phyloP scores from a whole-genome alignment of 1,139 yeast genomes.

The Candida tetrigidarum region DNA sequence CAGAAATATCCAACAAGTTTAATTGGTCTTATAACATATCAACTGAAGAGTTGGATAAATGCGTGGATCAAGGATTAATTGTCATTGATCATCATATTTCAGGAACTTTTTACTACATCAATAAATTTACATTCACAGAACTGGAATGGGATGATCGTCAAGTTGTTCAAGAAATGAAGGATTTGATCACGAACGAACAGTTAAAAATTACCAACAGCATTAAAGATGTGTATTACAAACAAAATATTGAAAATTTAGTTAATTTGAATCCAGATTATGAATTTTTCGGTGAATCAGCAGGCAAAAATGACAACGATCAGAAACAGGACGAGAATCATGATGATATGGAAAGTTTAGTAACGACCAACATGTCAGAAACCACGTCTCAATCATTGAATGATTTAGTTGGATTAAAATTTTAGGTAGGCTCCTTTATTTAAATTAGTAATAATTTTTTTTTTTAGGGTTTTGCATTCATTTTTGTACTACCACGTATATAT shows the following conservation, averaged over 20 bases:
- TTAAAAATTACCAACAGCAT: slow-evolving; percentile 20
- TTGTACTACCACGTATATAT: background rate
- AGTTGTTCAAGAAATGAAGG: slow-evolving; percentile 18
- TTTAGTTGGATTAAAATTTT: slow-evolving; percentile 17
- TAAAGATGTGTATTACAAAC: slow-evolving; percentile 18
- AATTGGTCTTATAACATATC: slow-evolving; percentile 74
- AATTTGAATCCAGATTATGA: slow-evolving; percentile 23
- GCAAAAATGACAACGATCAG: slow-evolving; percentile 13
- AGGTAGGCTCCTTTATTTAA: too few relatives aligned
- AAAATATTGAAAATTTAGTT: slow-evolving; percentile 22
- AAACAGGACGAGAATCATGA: slow-evolving; percentile 1
- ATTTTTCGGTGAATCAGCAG: slow-evolving; percentile 21
- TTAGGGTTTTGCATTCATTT: slow-evolving; percentile 1
- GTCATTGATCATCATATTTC: slow-evolving; percentile 70
- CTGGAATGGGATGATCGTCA: slow-evolving; percentile 18
- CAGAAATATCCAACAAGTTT: slow-evolving; percentile 42
- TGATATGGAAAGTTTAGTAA: slow-evolving; percentile 10
- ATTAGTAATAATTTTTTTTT: background rate
- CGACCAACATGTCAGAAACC: slow-evolving; percentile 7
- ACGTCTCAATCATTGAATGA: slow-evolving; percentile 15
- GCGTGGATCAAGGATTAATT: slow-evolving; percentile 58
- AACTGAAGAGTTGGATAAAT: slow-evolving; percentile 65
- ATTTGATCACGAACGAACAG: slow-evolving; percentile 26
- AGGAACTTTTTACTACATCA: slow-evolving; percentile 54
- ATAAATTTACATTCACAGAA: slow-evolving; percentile 25